These are phyloP conservation scores for Penicillium turbatum DNA, from an alignment of 495 filamentous ascomycete genomes.

Conservation along the genomic window DNA sequence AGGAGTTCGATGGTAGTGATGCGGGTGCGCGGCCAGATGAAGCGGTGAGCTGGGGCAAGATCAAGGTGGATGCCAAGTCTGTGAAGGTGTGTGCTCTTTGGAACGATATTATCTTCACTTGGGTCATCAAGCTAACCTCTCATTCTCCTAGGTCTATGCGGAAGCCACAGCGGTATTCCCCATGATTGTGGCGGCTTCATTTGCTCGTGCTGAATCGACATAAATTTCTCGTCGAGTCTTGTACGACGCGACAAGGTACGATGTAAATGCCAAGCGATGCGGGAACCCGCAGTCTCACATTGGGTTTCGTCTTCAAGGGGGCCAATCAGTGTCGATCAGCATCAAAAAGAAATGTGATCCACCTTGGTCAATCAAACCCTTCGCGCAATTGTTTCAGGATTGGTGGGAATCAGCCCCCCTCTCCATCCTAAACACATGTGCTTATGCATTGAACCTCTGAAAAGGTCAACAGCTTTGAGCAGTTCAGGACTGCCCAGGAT, in stretches of 20 bases:
- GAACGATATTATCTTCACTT: background rate
- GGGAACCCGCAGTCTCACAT: constrained; percentile 11
- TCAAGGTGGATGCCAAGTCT: constrained; percentile 76
- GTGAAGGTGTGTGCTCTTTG: constrained; percentile 62
- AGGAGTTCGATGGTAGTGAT: constrained; percentile 97
- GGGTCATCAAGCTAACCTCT: background rate
- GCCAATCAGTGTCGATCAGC: background rate
- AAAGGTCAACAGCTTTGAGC: no score
- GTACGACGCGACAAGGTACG: background rate
- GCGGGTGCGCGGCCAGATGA: constrained; percentile 94
- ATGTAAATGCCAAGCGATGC: constrained; percentile 12
- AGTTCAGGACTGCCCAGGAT: no score
- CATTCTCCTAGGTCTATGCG: constrained; percentile 63
- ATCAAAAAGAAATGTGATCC: background rate
- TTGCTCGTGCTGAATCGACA: constrained; percentile 49
- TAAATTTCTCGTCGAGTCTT: constrained; percentile 1
- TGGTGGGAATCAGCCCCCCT: background rate
- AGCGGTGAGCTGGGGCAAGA: constrained; percentile 98
- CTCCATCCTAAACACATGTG: background rate
- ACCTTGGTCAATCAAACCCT: background rate
- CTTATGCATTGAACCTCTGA: no score
- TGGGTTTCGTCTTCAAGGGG: background rate
- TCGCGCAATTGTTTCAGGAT: background rate
- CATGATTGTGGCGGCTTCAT: constrained; percentile 90
- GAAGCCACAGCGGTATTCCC: constrained; percentile 93